Percentiles rank a stretch among this genome's conserved stretches.
These are phyloP conservation scores for Phytophthora colocasiae DNA, from an alignment of 352 stramenopile species.

Conservation along the genomic window DNA sequence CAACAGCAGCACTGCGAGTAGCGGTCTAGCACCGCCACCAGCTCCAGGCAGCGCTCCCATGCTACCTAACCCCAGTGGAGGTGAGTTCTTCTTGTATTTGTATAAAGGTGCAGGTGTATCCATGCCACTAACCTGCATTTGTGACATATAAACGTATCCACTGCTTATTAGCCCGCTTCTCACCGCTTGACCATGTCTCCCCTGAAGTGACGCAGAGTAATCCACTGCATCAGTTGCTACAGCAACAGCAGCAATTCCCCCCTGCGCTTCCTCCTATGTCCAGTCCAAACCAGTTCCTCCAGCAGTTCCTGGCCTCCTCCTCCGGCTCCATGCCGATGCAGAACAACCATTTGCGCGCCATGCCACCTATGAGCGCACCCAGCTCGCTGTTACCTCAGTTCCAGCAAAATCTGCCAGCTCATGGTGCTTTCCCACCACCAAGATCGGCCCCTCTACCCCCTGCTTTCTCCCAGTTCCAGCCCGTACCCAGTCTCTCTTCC, in stretches of 20 bases:
- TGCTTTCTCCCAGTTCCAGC: conserved; percentile 48
- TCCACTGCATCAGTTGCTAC: conserved; percentile 70
- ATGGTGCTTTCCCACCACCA: conserved; percentile 38
- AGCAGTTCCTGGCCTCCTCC: conserved; percentile 58
- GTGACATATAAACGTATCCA: conserved; percentile 2
- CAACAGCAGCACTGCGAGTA: conserved; percentile 56
- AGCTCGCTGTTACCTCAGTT: conserved; percentile 38
- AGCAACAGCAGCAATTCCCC: conserved; percentile 53
- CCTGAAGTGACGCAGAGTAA: conserved; percentile 77
- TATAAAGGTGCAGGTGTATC: not conserved
- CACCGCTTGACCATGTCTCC: conserved; percentile 59
- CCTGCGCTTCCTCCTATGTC: conserved; percentile 28
- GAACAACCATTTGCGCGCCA: conserved; percentile 39
- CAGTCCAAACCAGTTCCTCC: conserved; percentile 59
- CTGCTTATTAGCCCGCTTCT: conserved; percentile 47
- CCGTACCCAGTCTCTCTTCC: conserved; percentile 43
- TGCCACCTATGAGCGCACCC: conserved; percentile 44
- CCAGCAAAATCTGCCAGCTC: conserved; percentile 33
- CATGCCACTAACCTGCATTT: conserved; percentile 16
- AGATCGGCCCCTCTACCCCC: conserved; percentile 31
- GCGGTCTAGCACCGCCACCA: conserved; percentile 24
- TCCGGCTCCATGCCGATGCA: conserved; percentile 34
- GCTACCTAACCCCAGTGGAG: conserved; percentile 21
- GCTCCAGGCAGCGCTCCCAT: conserved; percentile 40
- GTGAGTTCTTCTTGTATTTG: conserved; percentile 4